Base-by-base conservation (phyloP, 2,329 filamentous ascomycete genomes). In the Delphinella strobiligena region DNA sequence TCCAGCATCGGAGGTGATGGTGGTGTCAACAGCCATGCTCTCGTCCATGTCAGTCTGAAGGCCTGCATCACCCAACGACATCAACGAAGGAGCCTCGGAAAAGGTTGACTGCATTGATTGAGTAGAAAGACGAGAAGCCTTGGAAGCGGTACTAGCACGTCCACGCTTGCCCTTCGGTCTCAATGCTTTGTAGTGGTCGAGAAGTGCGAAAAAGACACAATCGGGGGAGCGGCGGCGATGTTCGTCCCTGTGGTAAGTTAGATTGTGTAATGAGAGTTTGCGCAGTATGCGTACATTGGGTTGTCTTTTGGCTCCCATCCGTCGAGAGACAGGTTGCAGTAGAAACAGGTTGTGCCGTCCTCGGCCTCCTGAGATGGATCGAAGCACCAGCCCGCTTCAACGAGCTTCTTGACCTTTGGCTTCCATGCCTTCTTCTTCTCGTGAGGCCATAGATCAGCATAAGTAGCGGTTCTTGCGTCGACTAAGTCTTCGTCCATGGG, bases 261-360 rank as follows among this genome's bases (percentile, higher is more conserved):
- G 19, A 14, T 8, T 14, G 30, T 12, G 24, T 29, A 7, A 29
- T 12, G 8, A 29, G 24, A 8, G 7, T 33, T 31, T 36, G 18
- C 29, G 19, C 9, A 10, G 33, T n/a, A 7, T 10, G 16, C 11
- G 5, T 59, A 87, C 78, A 82, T 74, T 45, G 91, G 91, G 55
- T 93, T 85, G 58, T 98, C 91, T 43, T 80, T 79, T 1, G 82
- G 80, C 55, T 96, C 91, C 91, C 93, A 98, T 5, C 87, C 87
- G 59, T 96, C 89, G 9, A 98, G 72, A 9, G 82, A 86, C 12
- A 96, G 64, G 42, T 82, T 77, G 64, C 91, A 98, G 62, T 96
- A 95, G 19, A 83, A 73, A 57, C 91, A 98, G 9, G 82, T 91
- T 8, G 85, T 84, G 64, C 89, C 84, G 59, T 98, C 91, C 48